These are phyloP conservation scores for Prunus davidiana DNA, from an alignment of 306 rosid genomes.

Conservation along the genomic window DNA sequence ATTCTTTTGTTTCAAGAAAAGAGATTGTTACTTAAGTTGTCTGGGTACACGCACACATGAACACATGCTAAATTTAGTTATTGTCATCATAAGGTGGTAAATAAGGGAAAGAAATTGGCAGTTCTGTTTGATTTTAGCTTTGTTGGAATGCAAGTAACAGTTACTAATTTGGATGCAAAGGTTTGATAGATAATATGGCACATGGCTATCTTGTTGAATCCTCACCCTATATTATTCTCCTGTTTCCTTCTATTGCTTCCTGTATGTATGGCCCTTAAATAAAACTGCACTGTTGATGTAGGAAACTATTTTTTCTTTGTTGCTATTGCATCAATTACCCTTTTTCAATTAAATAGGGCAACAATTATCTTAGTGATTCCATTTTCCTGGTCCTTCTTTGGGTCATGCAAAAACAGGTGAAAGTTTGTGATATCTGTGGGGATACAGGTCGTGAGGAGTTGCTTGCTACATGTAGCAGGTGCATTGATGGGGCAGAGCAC, in stretches of 20 bases:
- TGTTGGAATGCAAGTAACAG: neutral
- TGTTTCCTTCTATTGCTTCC: neutral
- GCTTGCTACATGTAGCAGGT: conserved; percentile 30
- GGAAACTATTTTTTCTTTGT: neutral
- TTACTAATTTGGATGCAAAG: neutral
- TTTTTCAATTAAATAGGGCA: neutral
- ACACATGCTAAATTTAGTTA: neutral
- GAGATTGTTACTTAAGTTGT: neutral
- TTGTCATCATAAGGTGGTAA: neutral
- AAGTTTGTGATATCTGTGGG: conserved; percentile 41
- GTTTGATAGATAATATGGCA: neutral
- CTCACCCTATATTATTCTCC: neutral
- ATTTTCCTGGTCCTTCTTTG: neutral
- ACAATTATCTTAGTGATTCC: neutral
- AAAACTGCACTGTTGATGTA: neutral
- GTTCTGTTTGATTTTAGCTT: neutral
- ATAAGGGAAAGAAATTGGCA: neutral
- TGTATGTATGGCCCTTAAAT: neutral
- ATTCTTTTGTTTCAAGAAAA: too few relatives aligned
- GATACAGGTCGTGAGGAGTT: conserved; percentile 9
- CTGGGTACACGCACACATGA: neutral
- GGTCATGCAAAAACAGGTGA: conserved; percentile 26
- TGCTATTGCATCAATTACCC: neutral
- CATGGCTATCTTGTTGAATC: neutral
- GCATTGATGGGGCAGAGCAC: conserved; percentile 41